Conservation (phyloP, 192 early-diverging fungal species). For the Chytriomyces sp. region DNA sequence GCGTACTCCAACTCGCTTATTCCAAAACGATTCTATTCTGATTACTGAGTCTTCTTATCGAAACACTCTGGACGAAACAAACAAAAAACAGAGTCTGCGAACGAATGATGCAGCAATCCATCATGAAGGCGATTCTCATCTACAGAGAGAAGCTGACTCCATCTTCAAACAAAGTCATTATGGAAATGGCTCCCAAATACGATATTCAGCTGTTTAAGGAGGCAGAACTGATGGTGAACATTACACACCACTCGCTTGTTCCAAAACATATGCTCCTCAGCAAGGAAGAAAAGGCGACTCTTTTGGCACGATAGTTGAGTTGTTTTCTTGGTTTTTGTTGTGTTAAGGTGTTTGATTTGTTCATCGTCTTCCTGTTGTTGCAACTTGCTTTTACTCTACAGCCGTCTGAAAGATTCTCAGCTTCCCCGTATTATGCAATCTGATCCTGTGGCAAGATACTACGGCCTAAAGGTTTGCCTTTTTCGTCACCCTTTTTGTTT, state of each 20-base stretch:
- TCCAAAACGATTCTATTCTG: no score
- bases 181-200: conserved; percentile 71
- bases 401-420: conserved; percentile 93
- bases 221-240: conserved; percentile 93
- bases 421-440: conserved; percentile 85
- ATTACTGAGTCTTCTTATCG: not conserved
- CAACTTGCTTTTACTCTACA: conserved; percentile 31
- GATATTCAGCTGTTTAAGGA: conserved; percentile 88
- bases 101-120: conserved; percentile 84
- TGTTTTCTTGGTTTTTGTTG: conserved; percentile 10
- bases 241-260: conserved; percentile 93
- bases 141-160: conserved; percentile 84
- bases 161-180: conserved; percentile 81
- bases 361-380: not conserved
- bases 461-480: conserved; percentile 75
- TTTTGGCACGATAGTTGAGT: conserved; percentile 84
- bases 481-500: conserved; percentile 76
- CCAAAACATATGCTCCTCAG: conserved; percentile 88
- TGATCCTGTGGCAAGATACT: conserved; percentile 96
- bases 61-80: not conserved
- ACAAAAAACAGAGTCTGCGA: conserved; percentile 54
- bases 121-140: conserved; percentile 86
- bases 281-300: conserved; percentile 86
- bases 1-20: conserved; percentile 29
- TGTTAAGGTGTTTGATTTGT: no score